Conservation (phyloP, 495 filamentous ascomycete genomes). For the Penicillium mononematosum region DNA sequence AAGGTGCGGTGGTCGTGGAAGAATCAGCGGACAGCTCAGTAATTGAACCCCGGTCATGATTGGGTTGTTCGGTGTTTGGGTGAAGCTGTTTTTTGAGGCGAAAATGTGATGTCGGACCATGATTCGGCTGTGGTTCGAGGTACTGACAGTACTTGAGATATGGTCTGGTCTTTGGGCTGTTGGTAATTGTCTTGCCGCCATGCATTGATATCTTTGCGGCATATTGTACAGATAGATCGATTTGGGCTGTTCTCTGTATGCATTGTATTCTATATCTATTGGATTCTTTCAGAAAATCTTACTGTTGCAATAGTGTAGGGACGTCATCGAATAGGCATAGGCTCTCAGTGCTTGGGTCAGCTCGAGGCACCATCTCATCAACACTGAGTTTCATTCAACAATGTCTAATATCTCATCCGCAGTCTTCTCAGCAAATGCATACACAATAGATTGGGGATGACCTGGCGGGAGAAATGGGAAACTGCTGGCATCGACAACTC, state of each 20-base stretch:
- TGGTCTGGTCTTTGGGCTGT: background rate
- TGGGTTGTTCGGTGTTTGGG: constrained; percentile 7
- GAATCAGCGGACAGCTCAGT: constrained; percentile 24
- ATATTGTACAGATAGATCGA: constrained; percentile 45
- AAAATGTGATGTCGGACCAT: constrained; percentile 3
- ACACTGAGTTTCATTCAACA: background rate
- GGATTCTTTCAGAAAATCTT: constrained; percentile 11
- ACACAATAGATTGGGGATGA: constrained; percentile 49
- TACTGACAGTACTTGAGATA: background rate
- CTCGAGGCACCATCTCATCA: background rate
- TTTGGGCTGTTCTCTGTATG: constrained; percentile 33
- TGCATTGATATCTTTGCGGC: constrained; percentile 24
- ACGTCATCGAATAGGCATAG: background rate
- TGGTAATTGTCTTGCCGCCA: constrained; percentile 13
- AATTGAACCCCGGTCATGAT: constrained; percentile 31
- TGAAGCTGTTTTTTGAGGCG: constrained; percentile 8
- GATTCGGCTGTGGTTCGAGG: constrained; percentile 4
- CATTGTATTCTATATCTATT: constrained; percentile 39
- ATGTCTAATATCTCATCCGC: constrained; percentile 44
- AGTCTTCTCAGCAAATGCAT: constrained; percentile 58
- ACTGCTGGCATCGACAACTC: constrained; percentile 50
- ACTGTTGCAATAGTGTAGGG: background rate
- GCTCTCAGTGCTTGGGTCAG: background rate
- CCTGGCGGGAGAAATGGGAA: constrained; percentile 54
- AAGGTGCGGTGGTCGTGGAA: constrained; percentile 43